Conservation (phyloP, 2,329 filamentous ascomycete genomes). For the Colletotrichum limetticola region DNA sequence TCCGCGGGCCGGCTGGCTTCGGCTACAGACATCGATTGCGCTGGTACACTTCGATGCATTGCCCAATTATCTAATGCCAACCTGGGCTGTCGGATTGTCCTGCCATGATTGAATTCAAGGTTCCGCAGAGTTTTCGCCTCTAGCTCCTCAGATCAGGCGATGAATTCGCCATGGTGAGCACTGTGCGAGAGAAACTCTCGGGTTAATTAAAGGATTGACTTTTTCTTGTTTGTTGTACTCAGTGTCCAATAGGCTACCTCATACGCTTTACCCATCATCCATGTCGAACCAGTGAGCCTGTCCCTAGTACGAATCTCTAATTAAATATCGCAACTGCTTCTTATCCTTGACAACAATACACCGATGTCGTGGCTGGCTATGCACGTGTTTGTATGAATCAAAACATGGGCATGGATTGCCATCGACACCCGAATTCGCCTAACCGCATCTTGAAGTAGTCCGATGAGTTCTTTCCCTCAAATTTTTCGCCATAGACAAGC, state of each 20-base stretch:
- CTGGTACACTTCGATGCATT: not conserved
- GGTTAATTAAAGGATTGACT: not conserved
- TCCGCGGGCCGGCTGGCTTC: not conserved
- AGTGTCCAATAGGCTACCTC: not conserved
- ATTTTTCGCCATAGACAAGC: too few species aligned
- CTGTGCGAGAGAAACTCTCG: not conserved
- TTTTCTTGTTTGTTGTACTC: not conserved
- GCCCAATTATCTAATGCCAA: conserved; percentile 12
- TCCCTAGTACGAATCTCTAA: too few species aligned
- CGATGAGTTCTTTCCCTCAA: too few species aligned
- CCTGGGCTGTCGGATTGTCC: not conserved
- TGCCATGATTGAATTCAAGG: not conserved
- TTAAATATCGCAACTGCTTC: not conserved
- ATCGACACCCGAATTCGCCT: too few species aligned
- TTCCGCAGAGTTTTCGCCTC: not conserved
- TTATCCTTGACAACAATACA: not conserved
- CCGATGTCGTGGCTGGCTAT: too few species aligned
- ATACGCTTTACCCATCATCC: not conserved
- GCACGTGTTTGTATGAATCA: too few species aligned
- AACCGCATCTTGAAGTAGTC: too few species aligned
- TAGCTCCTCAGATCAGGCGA: not conserved
- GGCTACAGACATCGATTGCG: not conserved
- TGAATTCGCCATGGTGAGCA: too few species aligned
- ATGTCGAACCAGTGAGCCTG: not conserved
- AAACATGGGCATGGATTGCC: too few species aligned